phyloP scores from a whole-genome alignment of 495 filamentous ascomycete genomes.

The Sordaria brevicollis region DNA sequence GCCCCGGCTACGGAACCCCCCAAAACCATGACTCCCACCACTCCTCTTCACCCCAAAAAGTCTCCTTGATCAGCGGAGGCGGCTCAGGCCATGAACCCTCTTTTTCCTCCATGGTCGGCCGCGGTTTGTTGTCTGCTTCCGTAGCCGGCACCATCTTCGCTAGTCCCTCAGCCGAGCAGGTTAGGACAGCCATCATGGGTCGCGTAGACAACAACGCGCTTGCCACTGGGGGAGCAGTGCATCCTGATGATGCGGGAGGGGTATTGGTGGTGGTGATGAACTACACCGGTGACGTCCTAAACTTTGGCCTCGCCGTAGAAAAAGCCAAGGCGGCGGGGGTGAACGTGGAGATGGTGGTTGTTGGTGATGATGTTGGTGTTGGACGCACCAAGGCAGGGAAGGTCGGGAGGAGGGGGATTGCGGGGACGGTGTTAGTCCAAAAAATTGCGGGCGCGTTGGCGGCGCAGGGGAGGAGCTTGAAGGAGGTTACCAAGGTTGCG shows the following conservation, averaged over 20 bases:
- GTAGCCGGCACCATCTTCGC: conserved; percentile 94
- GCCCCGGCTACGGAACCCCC: conserved; percentile 37
- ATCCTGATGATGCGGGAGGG: conserved; percentile 28
- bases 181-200: conserved; percentile 63
- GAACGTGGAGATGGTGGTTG: conserved; percentile 82
- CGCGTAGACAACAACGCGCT: conserved; percentile 52
- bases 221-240: not conserved
- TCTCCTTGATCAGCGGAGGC: conserved; percentile 81
- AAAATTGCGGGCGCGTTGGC: conserved; percentile 88
- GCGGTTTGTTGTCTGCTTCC: conserved; percentile 71
- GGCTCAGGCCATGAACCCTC: conserved; percentile 90
- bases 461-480: conserved; percentile 49
- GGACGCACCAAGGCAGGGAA: conserved; percentile 75
- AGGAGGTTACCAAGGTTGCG: conserved; percentile 64
- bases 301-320: conserved; percentile 91
- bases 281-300: conserved; percentile 76
- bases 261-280: conserved; percentile 64
- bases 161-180: conserved; percentile 75
- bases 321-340: conserved; percentile 78
- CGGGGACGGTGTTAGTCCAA: conserved; percentile 77
- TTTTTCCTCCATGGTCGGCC: conserved; percentile 59
- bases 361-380: conserved; percentile 93
- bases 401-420: conserved; percentile 85
- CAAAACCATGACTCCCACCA: not conserved
- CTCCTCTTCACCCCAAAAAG: conserved; percentile 32